Conservation (phyloP, 2,329 filamentous ascomycete species). For the Falciphora oryzae region DNA sequence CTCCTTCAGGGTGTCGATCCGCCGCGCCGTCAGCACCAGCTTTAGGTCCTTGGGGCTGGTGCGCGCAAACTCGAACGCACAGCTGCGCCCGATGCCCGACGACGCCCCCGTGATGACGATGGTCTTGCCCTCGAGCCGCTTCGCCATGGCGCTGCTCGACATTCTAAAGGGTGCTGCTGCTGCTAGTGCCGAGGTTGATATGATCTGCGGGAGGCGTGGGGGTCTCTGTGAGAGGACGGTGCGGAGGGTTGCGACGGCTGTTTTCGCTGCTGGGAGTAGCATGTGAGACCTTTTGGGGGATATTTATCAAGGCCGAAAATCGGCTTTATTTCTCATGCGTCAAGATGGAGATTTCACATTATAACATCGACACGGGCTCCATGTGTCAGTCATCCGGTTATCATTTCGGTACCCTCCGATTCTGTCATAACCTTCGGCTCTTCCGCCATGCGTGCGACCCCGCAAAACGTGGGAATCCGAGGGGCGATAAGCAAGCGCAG, state of each 20-base stretch:
- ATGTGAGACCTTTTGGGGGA: not conserved
- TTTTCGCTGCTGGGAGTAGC: conserved; percentile 9
- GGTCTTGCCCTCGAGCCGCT: conserved; percentile 90
- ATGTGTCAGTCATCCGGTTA: not conserved
- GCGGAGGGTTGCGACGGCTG: conserved; percentile 9
- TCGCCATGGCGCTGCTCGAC: conserved; percentile 60
- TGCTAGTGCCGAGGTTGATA: not conserved
- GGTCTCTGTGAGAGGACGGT: conserved; percentile 9
- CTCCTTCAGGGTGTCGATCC: conserved; percentile 70
- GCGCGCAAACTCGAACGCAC: conserved; percentile 87
- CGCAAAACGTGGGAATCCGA: not conserved
- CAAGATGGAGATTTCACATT: not conserved
- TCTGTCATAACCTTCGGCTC: not conserved
- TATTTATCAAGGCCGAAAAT: not conserved
- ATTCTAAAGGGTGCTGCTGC: conserved; percentile 26
- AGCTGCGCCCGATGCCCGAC: conserved; percentile 79
- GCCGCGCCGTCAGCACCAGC: conserved; percentile 82
- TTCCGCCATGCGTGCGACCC: not conserved
- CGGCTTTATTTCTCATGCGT: not conserved
- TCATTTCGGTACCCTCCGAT: not conserved
- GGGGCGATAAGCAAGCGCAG: no score
- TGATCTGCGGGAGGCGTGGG: not conserved
- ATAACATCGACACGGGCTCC: not conserved
- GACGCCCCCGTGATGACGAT: conserved; percentile 87
- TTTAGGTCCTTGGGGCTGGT: conserved; percentile 73